phyloP scores from a whole-genome alignment of 768 basidiomycete genomes.

The Scleroderma citrinum region DNA sequence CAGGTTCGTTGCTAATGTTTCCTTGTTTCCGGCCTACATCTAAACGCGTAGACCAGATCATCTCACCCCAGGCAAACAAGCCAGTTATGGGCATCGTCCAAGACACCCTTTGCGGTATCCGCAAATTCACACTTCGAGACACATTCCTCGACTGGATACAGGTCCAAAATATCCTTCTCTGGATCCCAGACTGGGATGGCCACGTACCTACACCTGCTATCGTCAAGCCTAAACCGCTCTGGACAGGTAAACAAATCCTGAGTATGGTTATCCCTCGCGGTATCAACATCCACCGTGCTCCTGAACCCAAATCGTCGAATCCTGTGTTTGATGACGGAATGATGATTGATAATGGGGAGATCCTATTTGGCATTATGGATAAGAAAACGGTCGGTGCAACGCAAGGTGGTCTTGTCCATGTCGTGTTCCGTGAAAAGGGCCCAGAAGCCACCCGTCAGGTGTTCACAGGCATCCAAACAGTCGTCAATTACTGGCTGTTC shows the following conservation, averaged over 20 bases:
- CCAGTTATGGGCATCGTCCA: slow-evolving; percentile 99
- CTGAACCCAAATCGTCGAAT: slow-evolving; percentile 72
- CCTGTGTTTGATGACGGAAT: slow-evolving; percentile 92
- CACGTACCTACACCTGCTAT: slow-evolving; percentile 87
- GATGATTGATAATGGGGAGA: slow-evolving; percentile 93
- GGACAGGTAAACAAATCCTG: slow-evolving; percentile 97
- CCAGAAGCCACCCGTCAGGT: slow-evolving; percentile 85
- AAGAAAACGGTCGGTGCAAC: slow-evolving; percentile 99
- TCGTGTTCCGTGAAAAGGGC: slow-evolving; percentile 96
- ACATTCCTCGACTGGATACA: slow-evolving; percentile 93
- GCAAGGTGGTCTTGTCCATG: slow-evolving; percentile 90
- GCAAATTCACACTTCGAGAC: slow-evolving; percentile 95
- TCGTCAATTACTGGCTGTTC: slow-evolving; percentile 98
- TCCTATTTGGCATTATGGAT: slow-evolving; percentile 92
- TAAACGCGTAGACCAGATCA: slow-evolving; percentile 55
- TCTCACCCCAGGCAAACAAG: slow-evolving; percentile 99
- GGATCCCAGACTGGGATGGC: slow-evolving; percentile 98
- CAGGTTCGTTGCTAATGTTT: slow-evolving; percentile 48
- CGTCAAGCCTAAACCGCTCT: slow-evolving; percentile 92
- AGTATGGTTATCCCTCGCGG: slow-evolving; percentile 90
- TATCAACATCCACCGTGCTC: slow-evolving; percentile 83
- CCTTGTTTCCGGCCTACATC: background rate
- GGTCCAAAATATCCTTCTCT: slow-evolving; percentile 95
- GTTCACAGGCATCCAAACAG: slow-evolving; percentile 90
- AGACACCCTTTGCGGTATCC: slow-evolving; percentile 95